Conservation (phyloP, 495 filamentous ascomycete genomes). For the Articulospora tetracladia region DNA sequence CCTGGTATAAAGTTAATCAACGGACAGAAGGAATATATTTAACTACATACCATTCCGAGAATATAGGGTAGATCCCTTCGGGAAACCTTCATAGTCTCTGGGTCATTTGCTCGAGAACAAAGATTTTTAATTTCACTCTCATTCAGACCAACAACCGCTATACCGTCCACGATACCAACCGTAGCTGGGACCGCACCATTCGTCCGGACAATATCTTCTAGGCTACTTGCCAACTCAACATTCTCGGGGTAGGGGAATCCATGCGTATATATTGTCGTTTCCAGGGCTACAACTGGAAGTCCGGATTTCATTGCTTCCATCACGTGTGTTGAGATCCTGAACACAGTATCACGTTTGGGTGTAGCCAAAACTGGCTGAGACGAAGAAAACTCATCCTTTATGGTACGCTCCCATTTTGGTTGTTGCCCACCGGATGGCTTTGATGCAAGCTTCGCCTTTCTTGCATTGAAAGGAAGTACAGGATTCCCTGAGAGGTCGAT, state of each 20-base stretch:
- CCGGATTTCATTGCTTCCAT: conserved; percentile 65
- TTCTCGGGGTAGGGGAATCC: conserved; percentile 86
- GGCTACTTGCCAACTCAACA: conserved; percentile 58
- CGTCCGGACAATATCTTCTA: conserved; percentile 72
- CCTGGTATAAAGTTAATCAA: conserved; percentile 35
- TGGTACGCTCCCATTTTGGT: not conserved
- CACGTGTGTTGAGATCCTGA: conserved; percentile 75
- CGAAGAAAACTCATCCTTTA: not conserved
- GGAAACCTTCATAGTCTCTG: conserved; percentile 73
- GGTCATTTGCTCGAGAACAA: conserved; percentile 57
- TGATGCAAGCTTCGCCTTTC: not conserved
- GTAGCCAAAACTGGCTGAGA: not conserved
- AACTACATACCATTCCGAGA: conserved; percentile 63
- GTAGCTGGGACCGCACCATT: conserved; percentile 92
- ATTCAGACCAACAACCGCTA: conserved; percentile 74
- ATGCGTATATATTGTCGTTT: conserved; percentile 74
- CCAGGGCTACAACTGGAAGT: conserved; percentile 83
- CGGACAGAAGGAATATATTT: not conserved
- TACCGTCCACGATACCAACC: conserved; percentile 76
- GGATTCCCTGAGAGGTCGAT: not conserved
- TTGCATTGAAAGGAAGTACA: not conserved
- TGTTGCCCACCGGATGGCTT: not conserved
- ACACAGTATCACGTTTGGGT: not conserved
- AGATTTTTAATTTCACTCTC: conserved; percentile 67
- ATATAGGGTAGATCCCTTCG: conserved; percentile 80